Evolutionary conservation across 2,329 filamentous ascomycete species (phyloP).

Genomic region (Nannizziopsis arthrosporioides): DNA sequence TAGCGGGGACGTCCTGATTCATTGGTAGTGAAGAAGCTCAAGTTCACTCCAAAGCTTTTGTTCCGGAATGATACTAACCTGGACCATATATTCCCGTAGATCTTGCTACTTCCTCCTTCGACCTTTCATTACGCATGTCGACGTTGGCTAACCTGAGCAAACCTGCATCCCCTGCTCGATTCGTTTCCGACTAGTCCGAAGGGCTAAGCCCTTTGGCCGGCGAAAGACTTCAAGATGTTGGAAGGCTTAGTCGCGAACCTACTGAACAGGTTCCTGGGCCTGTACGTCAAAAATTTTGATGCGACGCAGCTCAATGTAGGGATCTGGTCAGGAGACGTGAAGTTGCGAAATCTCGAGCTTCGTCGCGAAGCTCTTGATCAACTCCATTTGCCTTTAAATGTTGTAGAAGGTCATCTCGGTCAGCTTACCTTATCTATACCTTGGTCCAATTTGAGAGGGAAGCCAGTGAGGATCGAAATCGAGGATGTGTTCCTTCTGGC

Average conservation of each 20-base stretch:
- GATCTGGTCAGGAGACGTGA: slow-evolving; percentile 98
- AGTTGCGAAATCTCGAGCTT: slow-evolving; percentile 82
- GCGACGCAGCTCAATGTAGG: slow-evolving; percentile 95
- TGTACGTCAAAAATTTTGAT: slow-evolving; percentile 99
- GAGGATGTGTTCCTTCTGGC: slow-evolving; percentile 95
- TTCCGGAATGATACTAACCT: too few species aligned
- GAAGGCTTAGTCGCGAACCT: slow-evolving; percentile 93
- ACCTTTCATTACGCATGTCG: neutral
- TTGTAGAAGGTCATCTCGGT: slow-evolving; percentile 87
- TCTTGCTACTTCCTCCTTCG: too few species aligned
- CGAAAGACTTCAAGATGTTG: slow-evolving; percentile 59
- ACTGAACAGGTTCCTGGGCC: slow-evolving; percentile 97
- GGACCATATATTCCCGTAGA: too few species aligned
- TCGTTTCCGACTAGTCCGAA: neutral
- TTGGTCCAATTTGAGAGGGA: slow-evolving; percentile 91
- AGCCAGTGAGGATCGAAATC: slow-evolving; percentile 87
- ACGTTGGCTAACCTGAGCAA: neutral
- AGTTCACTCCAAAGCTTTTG: too few species aligned
- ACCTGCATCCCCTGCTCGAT: neutral
- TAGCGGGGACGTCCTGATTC: too few species aligned
- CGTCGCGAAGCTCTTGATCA: slow-evolving; percentile 93
- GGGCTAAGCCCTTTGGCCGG: neutral
- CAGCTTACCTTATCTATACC: slow-evolving; percentile 86
- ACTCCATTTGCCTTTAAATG: slow-evolving; percentile 89
- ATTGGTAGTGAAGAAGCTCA: too few species aligned